A percentile compares a stretch with the other conserved stretches of the same genome.
Evolutionary conservation across 345 rosid genomes (phyloP).

Genomic region (Populus tremula): DNA sequence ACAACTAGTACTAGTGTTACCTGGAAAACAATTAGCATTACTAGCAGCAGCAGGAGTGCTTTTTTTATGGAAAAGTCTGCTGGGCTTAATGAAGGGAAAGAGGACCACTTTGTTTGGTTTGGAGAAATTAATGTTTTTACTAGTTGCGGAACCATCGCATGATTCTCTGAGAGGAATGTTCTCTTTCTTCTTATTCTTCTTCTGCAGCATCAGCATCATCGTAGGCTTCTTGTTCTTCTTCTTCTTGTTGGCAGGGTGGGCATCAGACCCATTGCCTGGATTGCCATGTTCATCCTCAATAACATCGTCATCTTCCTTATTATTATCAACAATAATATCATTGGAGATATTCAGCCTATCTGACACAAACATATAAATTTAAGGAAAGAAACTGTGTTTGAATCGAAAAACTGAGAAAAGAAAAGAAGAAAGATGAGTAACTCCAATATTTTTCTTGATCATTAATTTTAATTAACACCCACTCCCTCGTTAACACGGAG

Average conservation of each 20-base stretch:
- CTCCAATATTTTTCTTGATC: neutral
- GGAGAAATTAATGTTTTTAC: neutral
- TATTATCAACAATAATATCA: no score
- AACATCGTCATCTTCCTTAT: neutral
- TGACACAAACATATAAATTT: neutral
- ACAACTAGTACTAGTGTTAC: constrained; percentile 12
- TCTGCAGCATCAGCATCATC: neutral
- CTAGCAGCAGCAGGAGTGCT: neutral
- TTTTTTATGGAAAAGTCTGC: constrained; percentile 9
- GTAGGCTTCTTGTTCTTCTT: neutral
- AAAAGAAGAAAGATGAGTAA: no score
- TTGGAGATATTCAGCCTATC: neutral
- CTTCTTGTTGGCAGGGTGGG: neutral
- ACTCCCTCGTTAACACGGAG: neutral
- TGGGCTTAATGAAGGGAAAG: constrained; percentile 18
- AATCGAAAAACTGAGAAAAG: no score
- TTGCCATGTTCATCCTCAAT: neutral
- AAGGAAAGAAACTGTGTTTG: neutral
- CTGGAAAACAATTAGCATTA: neutral
- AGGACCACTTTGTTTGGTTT: constrained; percentile 18
- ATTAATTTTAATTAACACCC: no score
- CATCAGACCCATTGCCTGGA: neutral
- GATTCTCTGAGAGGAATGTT: neutral
- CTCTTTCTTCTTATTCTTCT: neutral
- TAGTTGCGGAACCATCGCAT: neutral